phyloP scores from a whole-genome alignment of 1,284 basidiomycete genomes.

The Wallemia hederae region DNA sequence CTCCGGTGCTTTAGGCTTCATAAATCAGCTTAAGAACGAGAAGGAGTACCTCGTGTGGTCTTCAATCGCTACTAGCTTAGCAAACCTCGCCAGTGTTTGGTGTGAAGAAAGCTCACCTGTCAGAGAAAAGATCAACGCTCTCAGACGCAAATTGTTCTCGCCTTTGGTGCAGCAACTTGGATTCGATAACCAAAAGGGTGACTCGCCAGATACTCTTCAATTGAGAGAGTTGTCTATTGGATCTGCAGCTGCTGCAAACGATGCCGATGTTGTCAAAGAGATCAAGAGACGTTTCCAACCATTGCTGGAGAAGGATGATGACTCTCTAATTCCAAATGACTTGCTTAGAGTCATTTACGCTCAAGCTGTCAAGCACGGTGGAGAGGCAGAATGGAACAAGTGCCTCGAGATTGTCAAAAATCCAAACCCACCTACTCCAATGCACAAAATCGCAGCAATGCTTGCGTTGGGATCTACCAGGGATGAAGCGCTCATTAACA shows the following conservation, averaged over 20 bases:
- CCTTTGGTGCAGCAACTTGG: conserved; percentile 54
- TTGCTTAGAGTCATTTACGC: conserved; percentile 8
- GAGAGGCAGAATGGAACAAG: conserved; percentile 44
- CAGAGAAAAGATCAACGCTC: conserved; percentile 29
- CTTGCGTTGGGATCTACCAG: conserved; percentile 13
- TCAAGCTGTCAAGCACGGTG: conserved; percentile 41
- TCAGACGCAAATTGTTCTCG: conserved; percentile 26
- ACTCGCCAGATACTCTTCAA: conserved; percentile 40
- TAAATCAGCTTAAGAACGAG: conserved; percentile 37
- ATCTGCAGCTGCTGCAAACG: conserved; percentile 24
- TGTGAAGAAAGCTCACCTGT: conserved; percentile 46
- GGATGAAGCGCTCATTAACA: conserved; percentile 11
- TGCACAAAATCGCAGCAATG: conserved; percentile 17
- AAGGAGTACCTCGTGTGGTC: conserved; percentile 57
- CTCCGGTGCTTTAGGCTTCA: conserved; percentile 42
- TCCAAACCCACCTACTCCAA: conserved; percentile 32
- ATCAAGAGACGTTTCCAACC: conserved; percentile 41
- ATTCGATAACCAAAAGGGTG: conserved; percentile 38
- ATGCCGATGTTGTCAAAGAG: conserved; percentile 29
- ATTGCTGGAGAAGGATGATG: conserved; percentile 41
- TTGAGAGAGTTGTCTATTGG: conserved; percentile 48
- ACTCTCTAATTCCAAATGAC: conserved; percentile 37
- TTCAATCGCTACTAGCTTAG: conserved; percentile 28
- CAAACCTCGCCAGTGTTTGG: conserved; percentile 37
- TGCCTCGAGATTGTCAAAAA: conserved; percentile 39